Percentiles rank a stretch among this genome's conserved stretches.
phyloP scores from a whole-genome alignment of 805 yeast genomes.

The Lachancea meyersii region DNA sequence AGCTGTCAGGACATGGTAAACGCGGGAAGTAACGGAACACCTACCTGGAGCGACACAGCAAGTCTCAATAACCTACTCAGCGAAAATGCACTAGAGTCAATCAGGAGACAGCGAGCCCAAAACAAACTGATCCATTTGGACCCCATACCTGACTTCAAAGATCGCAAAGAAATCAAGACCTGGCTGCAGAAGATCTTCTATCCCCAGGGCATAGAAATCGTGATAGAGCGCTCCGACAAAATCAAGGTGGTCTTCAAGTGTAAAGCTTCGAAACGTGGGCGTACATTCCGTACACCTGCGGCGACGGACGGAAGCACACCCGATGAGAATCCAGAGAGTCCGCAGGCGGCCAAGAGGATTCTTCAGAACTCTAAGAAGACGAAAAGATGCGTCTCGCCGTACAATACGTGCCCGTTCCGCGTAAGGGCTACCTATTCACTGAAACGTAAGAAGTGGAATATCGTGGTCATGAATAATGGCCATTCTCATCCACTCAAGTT shows the following conservation, averaged over 20 bases:
- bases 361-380: slow-evolving; percentile 14
- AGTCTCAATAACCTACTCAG: slow-evolving; percentile 13
- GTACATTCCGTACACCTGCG: slow-evolving; percentile 13
- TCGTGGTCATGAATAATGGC: slow-evolving; percentile 52
- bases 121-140: slow-evolving; percentile 34
- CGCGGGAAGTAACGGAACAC: slow-evolving; percentile 1
- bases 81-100: slow-evolving; percentile 17
- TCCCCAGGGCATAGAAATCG: slow-evolving; percentile 48
- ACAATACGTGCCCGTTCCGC: slow-evolving; percentile 53
- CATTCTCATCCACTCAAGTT: slow-evolving; percentile 49
- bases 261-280: slow-evolving; percentile 36
- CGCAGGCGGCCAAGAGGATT: slow-evolving; percentile 5
- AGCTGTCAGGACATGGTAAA: not conserved
- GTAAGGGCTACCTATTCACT: slow-evolving; percentile 56
- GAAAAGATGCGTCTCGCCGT: slow-evolving; percentile 30
- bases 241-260: slow-evolving; percentile 59
- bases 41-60: slow-evolving; percentile 6
- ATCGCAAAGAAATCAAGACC: slow-evolving; percentile 50
- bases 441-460: slow-evolving; percentile 48
- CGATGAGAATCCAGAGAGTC: slow-evolving; percentile 9
- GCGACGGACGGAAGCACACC: not conserved
- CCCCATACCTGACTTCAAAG: slow-evolving; percentile 36
- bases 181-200: slow-evolving; percentile 49
- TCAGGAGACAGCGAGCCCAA: slow-evolving; percentile 22
- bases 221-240: slow-evolving; percentile 57